Percentiles rank a stretch among this genome's conserved stretches.
phyloP scores from a whole-genome alignment of 495 filamentous ascomycete species.

The Aspergillus nidulans region DNA sequence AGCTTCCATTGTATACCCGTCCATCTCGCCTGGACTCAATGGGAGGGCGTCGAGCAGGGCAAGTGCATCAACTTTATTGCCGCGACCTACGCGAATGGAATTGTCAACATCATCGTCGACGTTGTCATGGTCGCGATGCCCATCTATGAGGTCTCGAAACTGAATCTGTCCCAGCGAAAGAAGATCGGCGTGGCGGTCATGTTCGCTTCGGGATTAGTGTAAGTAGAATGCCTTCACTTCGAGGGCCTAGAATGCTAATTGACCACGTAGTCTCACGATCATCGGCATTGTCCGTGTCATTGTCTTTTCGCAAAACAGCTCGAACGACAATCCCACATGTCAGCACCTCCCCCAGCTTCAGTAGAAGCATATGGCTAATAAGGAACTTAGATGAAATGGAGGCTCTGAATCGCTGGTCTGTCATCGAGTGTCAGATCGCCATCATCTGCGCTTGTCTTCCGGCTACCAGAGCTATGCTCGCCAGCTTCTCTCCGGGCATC shows the following conservation, averaged over 20 bases:
- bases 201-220: constrained; percentile 32
- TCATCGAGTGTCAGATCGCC: constrained; percentile 30
- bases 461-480: constrained; percentile 16
- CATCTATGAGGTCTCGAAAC: constrained; percentile 26
- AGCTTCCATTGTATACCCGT: constrained; percentile 32
- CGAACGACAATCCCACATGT: constrained; percentile 23
- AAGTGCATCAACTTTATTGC: constrained; percentile 26
- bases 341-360: neutral
- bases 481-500: constrained; percentile 17
- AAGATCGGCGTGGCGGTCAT: constrained; percentile 31
- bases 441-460: constrained; percentile 31
- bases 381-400: constrained; percentile 21
- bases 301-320: constrained; percentile 27
- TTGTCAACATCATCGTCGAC: constrained; percentile 31
- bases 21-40: constrained; percentile 30
- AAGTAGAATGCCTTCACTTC: neutral
- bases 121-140: constrained; percentile 26
- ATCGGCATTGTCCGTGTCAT: constrained; percentile 29
- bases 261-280: constrained; percentile 18
- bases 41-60: constrained; percentile 21
- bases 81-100: constrained; percentile 25
- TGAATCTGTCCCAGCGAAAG: constrained; percentile 27
- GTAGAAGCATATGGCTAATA: neutral
- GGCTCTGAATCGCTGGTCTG: constrained; percentile 28
- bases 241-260: neutral